Percentiles rank a stretch among this genome's conserved stretches.
These are phyloP conservation scores for Graphilbum ipis-grandicollis DNA, from an alignment of 2,329 filamentous ascomycete species.

Conservation along the genomic window DNA sequence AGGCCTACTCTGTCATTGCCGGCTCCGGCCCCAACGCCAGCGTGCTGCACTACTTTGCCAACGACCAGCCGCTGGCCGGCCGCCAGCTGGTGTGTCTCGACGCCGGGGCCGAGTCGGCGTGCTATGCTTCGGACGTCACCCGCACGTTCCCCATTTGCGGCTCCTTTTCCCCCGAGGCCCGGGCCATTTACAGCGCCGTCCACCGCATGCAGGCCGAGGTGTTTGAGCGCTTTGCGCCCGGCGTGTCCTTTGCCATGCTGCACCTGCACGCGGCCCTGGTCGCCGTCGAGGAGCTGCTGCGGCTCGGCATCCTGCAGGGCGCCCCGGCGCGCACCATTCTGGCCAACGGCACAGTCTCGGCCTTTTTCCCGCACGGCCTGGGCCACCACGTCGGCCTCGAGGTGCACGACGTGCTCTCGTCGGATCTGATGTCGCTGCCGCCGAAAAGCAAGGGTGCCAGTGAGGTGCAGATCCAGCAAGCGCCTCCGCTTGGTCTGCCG, in stretches of 20 bases:
- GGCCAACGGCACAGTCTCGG: constrained; percentile 32
- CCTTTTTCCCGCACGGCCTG: constrained; percentile 50
- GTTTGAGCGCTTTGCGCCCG: constrained; percentile 50
- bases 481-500: background rate
- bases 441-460: background rate
- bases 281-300: constrained; percentile 51
- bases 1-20: constrained; percentile 82
- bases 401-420: constrained; percentile 39
- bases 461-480: background rate
- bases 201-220: constrained; percentile 65
- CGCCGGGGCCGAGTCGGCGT: constrained; percentile 68
- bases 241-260: constrained; percentile 52
- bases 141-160: constrained; percentile 69
- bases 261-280: constrained; percentile 58
- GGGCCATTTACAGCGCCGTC: constrained; percentile 61
- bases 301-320: constrained; percentile 54
- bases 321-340: constrained; percentile 37
- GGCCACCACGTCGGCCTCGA: constrained; percentile 51
- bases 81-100: constrained; percentile 69
- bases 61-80: constrained; percentile 53
- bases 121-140: constrained; percentile 83
- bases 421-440: constrained; percentile 16
- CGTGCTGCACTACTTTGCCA: constrained; percentile 72
- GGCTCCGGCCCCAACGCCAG: constrained; percentile 69
- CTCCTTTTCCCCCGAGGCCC: constrained; percentile 47